Evolutionary conservation across 2,329 filamentous ascomycete genomes (phyloP), one percentile per base, ranked within the genome.

Genomic region (Lasiodiplodia gonubiensis): DNA sequence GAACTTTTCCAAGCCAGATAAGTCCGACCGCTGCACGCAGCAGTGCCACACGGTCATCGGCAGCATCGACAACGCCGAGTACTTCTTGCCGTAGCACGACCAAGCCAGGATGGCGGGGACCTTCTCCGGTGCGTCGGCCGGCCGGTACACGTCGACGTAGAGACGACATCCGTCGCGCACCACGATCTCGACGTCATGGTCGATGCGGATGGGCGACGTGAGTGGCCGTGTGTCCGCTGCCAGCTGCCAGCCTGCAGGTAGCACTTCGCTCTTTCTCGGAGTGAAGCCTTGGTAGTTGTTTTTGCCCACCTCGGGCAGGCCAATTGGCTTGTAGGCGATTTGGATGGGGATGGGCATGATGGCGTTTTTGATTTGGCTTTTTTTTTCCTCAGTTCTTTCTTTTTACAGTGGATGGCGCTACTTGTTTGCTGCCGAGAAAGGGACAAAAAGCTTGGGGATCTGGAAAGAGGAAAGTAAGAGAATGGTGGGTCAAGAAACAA

Each of bases 1-100:
- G 65, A 82, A 83, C 51, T 81, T 82, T 68, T 83, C 79, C 70
- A 76, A 70, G 5, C 75, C 76, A 23, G 70, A 71, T 2, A 75
- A 60, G 2, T 69, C 61, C 10, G 71, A 68, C 12, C 71, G 70
- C 11, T 70, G 67, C 7, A 83, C 75, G 7, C 81, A 79, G 61
- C 77, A 78, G 39, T 79, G 76, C 77, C 77, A 79, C 4, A 75
- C 73, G 1, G 74, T 76, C 72, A 80, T 81, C 1, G 77, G 73
- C 3, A 81, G 72, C 73, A 80, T 80, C 21, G 75, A 71, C 16
- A 81, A 70, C 3, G 77, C 77, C 18, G 74, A 78, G 67, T 78
- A 81, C 67, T 81, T 79, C 69, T 85, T 84, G 23, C 83, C 83
- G 68, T 81, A 84, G 16, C 77, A 78, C 7, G 76, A 79, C 80